phyloP scores from a whole-genome alignment of 2,329 filamentous ascomycete genomes.

The Acrocalymma vagum region DNA sequence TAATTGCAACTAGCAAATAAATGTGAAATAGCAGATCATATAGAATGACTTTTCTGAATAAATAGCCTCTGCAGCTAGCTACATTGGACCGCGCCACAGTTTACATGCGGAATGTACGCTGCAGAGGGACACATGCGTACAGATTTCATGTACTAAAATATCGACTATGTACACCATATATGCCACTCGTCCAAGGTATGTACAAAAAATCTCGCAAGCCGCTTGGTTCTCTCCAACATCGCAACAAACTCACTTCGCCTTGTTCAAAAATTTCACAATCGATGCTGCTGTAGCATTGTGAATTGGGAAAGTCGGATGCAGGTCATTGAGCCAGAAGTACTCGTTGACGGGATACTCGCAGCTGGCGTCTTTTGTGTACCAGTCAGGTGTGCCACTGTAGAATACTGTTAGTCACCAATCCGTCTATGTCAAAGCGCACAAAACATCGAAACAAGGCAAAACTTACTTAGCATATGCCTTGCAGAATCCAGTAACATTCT shows the following conservation, averaged over 20 bases:
- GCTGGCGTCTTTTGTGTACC: conserved; percentile 49
- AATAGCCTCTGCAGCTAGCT: no score
- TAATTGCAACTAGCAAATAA: no score
- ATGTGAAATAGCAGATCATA: no score
- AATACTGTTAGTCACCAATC: conserved; percentile 11
- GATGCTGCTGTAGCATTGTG: conserved; percentile 66
- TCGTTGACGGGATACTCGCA: conserved; percentile 67
- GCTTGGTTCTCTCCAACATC: no score
- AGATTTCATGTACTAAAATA: no score
- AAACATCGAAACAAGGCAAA: not conserved
- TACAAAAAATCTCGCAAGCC: no score
- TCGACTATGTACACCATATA: no score
- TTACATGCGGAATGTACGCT: no score
- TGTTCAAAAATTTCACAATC: conserved; percentile 30
- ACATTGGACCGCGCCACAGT: no score
- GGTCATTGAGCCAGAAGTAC: conserved; percentile 70
- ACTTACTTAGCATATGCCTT: conserved; percentile 59
- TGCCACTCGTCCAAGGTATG: no score
- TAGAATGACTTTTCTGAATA: no score
- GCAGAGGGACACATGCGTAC: no score
- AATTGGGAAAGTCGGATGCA: conserved; percentile 71
- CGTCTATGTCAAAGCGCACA: not conserved
- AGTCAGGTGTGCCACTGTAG: conserved; percentile 45
- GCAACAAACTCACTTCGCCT: conserved; percentile 1
- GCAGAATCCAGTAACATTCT: conserved; percentile 66